Evolutionary conservation across 495 filamentous ascomycete species (phyloP).

Genomic region (Neurospora sp.): DNA sequence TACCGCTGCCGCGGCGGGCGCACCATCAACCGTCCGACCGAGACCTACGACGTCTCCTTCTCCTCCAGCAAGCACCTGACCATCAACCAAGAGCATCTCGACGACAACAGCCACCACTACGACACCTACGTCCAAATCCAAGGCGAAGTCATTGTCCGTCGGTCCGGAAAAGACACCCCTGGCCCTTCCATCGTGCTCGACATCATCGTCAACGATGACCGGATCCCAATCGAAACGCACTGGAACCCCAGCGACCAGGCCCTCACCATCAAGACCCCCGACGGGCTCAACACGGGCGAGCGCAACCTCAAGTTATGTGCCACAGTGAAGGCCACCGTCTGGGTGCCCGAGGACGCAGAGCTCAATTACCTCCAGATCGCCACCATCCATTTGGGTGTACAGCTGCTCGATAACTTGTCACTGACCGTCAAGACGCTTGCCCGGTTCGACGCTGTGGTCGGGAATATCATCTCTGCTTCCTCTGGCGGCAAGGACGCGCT

Average conservation of each 20-base stretch:
- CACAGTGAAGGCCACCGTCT: constrained; percentile 28
- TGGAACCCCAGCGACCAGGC: constrained; percentile 20
- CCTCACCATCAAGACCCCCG: constrained; percentile 24
- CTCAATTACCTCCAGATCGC: constrained; percentile 20
- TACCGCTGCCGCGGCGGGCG: constrained; percentile 17
- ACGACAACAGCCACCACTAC: constrained; percentile 7
- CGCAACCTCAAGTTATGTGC: constrained; percentile 23
- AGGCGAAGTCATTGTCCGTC: constrained; percentile 31
- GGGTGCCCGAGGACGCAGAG: constrained; percentile 25
- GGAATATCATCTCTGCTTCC: constrained; percentile 16
- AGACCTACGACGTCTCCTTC: constrained; percentile 24
- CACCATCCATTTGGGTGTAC: constrained; percentile 26
- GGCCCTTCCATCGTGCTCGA: constrained; percentile 25
- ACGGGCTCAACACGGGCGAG: constrained; percentile 14
- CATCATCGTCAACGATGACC: constrained; percentile 26
- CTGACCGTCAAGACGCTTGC: constrained; percentile 14
- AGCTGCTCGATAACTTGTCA: constrained; percentile 29
- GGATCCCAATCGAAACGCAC: constrained; percentile 16
- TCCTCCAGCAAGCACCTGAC: constrained; percentile 16
- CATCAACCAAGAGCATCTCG: constrained; percentile 13
- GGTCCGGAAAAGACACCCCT: constrained; percentile 9
- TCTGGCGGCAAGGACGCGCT: constrained; percentile 5
- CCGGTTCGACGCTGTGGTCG: constrained; percentile 14
- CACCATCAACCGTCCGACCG: constrained; percentile 16
- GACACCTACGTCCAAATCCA: constrained; percentile 19